These are phyloP conservation scores for Hypoxylon sp. DNA, from an alignment of 2,329 filamentous ascomycete species.

Conservation along the genomic window DNA sequence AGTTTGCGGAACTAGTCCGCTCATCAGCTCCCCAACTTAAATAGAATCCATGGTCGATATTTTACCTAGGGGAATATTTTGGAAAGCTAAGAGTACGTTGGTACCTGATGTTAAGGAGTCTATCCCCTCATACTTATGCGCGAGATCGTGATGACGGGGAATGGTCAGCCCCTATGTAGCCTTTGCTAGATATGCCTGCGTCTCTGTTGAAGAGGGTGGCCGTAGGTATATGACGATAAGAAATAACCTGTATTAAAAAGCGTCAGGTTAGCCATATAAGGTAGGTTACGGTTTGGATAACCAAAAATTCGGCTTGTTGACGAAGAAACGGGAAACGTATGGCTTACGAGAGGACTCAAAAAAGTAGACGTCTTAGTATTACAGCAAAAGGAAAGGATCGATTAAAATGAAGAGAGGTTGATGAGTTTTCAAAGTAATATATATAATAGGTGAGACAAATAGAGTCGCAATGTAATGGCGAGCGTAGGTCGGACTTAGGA, in stretches of 20 bases:
- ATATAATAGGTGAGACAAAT: conserved; percentile 3
- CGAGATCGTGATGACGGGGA: neutral
- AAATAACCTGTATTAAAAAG: neutral
- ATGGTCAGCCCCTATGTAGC: conserved; percentile 1
- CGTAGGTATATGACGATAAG: neutral
- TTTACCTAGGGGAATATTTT: conserved; percentile 4
- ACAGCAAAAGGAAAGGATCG: neutral
- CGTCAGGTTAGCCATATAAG: neutral
- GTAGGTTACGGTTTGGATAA: neutral
- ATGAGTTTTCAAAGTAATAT: neutral
- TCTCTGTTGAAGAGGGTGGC: neutral
- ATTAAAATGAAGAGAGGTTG: neutral
- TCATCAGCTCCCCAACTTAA: conserved; percentile 5
- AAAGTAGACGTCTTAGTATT: neutral
- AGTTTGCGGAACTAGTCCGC: neutral
- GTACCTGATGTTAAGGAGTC: neutral
- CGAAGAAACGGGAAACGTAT: conserved; percentile 1
- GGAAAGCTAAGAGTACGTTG: neutral
- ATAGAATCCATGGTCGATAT: conserved; percentile 5
- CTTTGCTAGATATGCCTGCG: neutral
- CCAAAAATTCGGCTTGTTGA: conserved; percentile 3
- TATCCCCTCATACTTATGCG: neutral
- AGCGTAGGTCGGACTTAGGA: neutral
- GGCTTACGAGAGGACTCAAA: neutral
- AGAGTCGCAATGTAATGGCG: conserved; percentile 1